Base-by-base conservation (phyloP, 495 filamentous ascomycete species). In the Trichodelitschia bisporula region DNA sequence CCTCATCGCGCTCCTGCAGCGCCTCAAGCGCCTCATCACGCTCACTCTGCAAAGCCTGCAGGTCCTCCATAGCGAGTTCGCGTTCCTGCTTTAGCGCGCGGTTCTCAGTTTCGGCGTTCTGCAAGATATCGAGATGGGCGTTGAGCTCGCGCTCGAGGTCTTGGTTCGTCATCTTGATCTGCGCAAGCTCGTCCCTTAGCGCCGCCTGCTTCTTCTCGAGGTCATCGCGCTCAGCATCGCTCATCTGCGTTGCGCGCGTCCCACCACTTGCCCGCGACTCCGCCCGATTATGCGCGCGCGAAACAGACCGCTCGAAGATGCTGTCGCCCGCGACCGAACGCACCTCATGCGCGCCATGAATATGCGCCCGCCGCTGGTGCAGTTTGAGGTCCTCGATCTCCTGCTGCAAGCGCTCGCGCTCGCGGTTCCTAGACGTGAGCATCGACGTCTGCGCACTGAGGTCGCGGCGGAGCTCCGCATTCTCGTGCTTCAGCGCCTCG, bases 371-470 rank as follows among this genome's bases (percentile, higher is more conserved):
- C 9, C 29, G 29, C 8, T 9, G 9, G 29, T 18, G 4, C 8
- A 95, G 64, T 45, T 95, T 97, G 29, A 95, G 61, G 32, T 92
- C 80, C 52, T 97, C 86, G 26, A 93, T 97, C 44, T 97, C 86
- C 36, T 90, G 77, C 44, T 93, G 89, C 11, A 97, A 59, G 3
- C 82, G 72, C 40, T 93, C 83, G 44, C 86, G 84, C 47, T 97
- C 86, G 19, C 79, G 68, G 41, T 95, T 92, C 4, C 86, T 64
- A 19, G 86, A 92, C 3, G 89, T 93, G 4, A 97, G 66, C 84
- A 95, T 97, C 0, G 82, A 91, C 0, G 82, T 89, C 48, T 97
- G 86, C 8, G 89, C 86, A 34, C 80, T 77, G 17, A 95, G 74
- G 46, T 95, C 83, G 28, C 83, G 72, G 19, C 78, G 66, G 11